These are phyloP conservation scores for Linum tenue DNA, from an alignment of 345 rosid species.

Conservation along the genomic window DNA sequence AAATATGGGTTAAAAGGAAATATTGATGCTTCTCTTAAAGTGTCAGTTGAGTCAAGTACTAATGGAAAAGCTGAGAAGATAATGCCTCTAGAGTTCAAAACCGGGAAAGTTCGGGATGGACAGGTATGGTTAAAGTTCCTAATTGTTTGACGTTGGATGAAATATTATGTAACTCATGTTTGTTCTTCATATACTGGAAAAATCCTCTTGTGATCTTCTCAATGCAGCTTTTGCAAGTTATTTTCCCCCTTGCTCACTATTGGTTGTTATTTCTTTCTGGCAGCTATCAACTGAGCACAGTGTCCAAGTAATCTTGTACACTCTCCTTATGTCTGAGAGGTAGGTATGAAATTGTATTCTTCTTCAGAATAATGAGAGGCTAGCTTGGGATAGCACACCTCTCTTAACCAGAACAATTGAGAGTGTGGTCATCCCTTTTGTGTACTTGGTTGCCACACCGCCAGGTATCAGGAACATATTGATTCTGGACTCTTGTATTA, in stretches of 20 bases:
- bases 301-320: constrained; percentile 95
- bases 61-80: constrained; percentile 44
- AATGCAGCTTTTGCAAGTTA: not conserved
- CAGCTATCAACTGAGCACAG: constrained; percentile 86
- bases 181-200: no score
- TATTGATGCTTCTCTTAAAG: constrained; percentile 86
- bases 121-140: constrained; percentile 44
- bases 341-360: constrained; percentile 18
- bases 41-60: constrained; percentile 42
- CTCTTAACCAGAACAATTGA: not conserved
- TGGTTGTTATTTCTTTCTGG: constrained; percentile 14
- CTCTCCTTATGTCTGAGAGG: constrained; percentile 99
- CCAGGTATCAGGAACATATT: constrained; percentile 65
- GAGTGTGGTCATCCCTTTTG: constrained; percentile 8
- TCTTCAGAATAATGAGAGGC: not conserved
- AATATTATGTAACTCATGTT: no score
- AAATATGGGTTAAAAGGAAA: constrained; percentile 94
- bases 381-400: not conserved
- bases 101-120: constrained; percentile 69
- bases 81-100: constrained; percentile 88
- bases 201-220: no score
- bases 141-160: no score
- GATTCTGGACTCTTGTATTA: constrained; percentile 84
- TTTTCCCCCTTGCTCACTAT: constrained; percentile 9
- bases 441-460: constrained; percentile 4